phyloP scores from a whole-genome alignment of 2,329 filamentous ascomycete genomes.

The Cryphonectria parasitica region DNA sequence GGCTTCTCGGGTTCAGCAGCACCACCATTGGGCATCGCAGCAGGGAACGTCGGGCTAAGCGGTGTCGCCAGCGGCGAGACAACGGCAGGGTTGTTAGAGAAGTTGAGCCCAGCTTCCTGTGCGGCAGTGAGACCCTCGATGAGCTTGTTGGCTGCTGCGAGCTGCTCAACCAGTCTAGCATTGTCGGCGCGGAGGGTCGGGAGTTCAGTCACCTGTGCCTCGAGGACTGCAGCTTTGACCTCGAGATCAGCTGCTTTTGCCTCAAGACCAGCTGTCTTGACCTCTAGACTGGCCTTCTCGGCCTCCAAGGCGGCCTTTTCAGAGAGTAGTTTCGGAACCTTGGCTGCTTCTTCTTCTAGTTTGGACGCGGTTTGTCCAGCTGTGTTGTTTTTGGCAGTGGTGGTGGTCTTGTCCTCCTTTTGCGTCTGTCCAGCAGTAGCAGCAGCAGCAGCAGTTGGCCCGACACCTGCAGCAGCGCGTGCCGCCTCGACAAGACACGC shows the following conservation, averaged over 20 bases:
- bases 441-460: not conserved
- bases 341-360: constrained; percentile 23
- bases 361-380: constrained; percentile 5
- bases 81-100: not conserved
- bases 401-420: not conserved
- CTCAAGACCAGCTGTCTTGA: constrained; percentile 11
- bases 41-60: constrained; percentile 16
- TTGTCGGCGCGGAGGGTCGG: constrained; percentile 21
- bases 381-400: not conserved
- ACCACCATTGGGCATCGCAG: constrained; percentile 1
- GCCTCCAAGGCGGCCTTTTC: constrained; percentile 24
- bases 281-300: constrained; percentile 7
- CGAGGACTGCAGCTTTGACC: constrained; percentile 22
- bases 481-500: constrained; percentile 5
- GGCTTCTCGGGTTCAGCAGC: constrained; percentile 8
- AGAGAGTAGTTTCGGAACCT: constrained; percentile 13
- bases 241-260: constrained; percentile 13
- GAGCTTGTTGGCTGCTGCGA: constrained; percentile 26
- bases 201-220: constrained; percentile 22
- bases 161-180: constrained; percentile 27
- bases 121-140: constrained; percentile 27
- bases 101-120: constrained; percentile 11
- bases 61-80: constrained; percentile 11
- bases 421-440: constrained; percentile 6
- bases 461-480: constrained; percentile 9